Base-by-base conservation (phyloP, 2,329 filamentous ascomycete species). In the Xylogone sp. region DNA sequence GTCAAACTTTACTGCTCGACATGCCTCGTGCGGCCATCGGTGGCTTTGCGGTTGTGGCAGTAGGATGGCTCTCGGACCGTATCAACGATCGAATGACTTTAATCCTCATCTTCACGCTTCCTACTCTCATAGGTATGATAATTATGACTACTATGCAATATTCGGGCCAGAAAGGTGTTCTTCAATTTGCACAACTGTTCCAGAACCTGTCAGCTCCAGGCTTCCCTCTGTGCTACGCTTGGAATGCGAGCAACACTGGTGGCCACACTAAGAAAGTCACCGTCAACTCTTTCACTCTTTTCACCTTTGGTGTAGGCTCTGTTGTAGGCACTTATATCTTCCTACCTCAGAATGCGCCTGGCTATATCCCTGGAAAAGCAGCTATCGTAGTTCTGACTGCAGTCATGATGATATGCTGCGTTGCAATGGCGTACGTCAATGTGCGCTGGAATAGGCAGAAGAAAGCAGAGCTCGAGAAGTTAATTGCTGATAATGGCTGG, bases 241-340 rank as follows among this genome's bases (percentile, higher is more conserved):
- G 52, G 50, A 56, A 54, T 34, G 52, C 52, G 16, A 52, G 50
- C 2, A 60, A 75, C 51, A 64, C 67, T 9, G 69, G 66, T 6
- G 73, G 73, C 0, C 70, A 76, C 50, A 73, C 72, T 9, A 77
- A 76, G 63, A 75, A 75, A 54, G 67, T 74, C 42, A 70, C 69
- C 7, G 65, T 69, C 51, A 75, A 74, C 44, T 71, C 70, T 0
- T 57, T 73, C 42, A 63, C 70, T 16, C 59, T 74, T 5, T 67
- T 75, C 50, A 62, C 67, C 2, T 75, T 72, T 58, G 68, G 68
- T 39, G 60, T 71, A 6, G 71, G 70, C 2, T 75, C 74, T 55
- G 72, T 75, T 47, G 60, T 75, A 5, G 72, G 70, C 1, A 71
- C 73, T n/a, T 65, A 73, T 53, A 73, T 71, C 12, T 75, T 75